These are phyloP conservation scores for Sphaerobolus stellatus DNA, from an alignment of 1,284 basidiomycete genomes.

Conservation along the genomic window DNA sequence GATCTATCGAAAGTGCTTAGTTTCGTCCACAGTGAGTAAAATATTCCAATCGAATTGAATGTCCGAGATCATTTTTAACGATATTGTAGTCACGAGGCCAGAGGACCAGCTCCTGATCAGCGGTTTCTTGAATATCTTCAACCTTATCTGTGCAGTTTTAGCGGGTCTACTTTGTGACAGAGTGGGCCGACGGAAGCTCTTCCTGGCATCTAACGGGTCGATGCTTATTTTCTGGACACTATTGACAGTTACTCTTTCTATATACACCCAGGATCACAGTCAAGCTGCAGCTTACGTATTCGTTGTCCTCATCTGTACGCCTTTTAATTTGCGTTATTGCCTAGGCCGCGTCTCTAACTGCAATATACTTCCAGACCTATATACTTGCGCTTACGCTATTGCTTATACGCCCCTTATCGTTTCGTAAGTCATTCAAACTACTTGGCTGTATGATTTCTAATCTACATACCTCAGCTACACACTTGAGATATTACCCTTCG, in stretches of 20 bases:
- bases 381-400: constrained; percentile 22
- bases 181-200: constrained; percentile 52
- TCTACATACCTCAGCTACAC: constrained; percentile 38
- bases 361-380: background rate
- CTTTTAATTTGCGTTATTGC: background rate
- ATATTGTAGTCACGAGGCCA: constrained; percentile 3
- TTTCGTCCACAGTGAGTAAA: constrained; percentile 2
- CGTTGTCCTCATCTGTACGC: constrained; percentile 48
- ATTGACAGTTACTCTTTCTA: constrained; percentile 42
- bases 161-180: constrained; percentile 51
- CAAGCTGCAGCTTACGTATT: constrained; percentile 39
- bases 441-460: background rate
- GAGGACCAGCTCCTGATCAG: constrained; percentile 21
- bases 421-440: constrained; percentile 23
- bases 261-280: constrained; percentile 35
- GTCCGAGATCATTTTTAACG: background rate
- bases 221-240: constrained; percentile 40
- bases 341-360: background rate
- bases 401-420: constrained; percentile 59
- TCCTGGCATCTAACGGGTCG: constrained; percentile 48
- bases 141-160: constrained; percentile 47
- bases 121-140: constrained; percentile 22
- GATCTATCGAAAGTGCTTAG: constrained; percentile 3
- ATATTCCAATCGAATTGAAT: background rate
- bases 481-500: constrained; percentile 57